phyloP scores from a whole-genome alignment of 2,329 filamentous ascomycete genomes.

The Epichloe coenophiala region DNA sequence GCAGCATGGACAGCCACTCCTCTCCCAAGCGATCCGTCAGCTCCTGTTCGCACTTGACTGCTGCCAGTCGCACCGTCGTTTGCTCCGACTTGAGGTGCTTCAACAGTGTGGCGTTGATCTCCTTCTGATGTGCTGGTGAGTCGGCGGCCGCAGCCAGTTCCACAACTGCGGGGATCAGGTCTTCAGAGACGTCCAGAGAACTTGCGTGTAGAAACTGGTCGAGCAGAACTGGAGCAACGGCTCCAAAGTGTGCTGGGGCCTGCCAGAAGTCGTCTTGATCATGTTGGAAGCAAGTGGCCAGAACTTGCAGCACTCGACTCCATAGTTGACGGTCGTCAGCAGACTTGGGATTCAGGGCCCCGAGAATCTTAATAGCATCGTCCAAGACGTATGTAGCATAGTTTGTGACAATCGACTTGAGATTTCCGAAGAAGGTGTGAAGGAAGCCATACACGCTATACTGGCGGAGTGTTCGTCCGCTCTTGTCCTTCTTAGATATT shows the following conservation, averaged over 20 bases:
- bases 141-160: constrained; percentile 70
- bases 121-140: constrained; percentile 80
- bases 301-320: constrained; percentile 54
- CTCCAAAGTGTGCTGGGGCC: constrained; percentile 70
- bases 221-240: constrained; percentile 56
- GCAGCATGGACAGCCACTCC: constrained; percentile 82
- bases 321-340: constrained; percentile 47
- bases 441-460: constrained; percentile 75
- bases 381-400: constrained; percentile 81
- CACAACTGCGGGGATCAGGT: constrained; percentile 61
- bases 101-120: constrained; percentile 68
- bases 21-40: constrained; percentile 74
- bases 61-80: constrained; percentile 61
- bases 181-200: constrained; percentile 28
- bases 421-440: constrained; percentile 62
- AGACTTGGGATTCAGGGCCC: constrained; percentile 31
- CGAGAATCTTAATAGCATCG: constrained; percentile 52
- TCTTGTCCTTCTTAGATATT: constrained; percentile 46
- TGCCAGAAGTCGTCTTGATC: constrained; percentile 97
- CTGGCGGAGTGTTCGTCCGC: constrained; percentile 47
- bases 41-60: constrained; percentile 67
- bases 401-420: constrained; percentile 88
- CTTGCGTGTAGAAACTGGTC: constrained; percentile 45
- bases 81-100: constrained; percentile 64
- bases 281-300: constrained; percentile 67